Evolutionary conservation across 305 asterid genomes (phyloP).

Genomic region (Plantago rigida): DNA sequence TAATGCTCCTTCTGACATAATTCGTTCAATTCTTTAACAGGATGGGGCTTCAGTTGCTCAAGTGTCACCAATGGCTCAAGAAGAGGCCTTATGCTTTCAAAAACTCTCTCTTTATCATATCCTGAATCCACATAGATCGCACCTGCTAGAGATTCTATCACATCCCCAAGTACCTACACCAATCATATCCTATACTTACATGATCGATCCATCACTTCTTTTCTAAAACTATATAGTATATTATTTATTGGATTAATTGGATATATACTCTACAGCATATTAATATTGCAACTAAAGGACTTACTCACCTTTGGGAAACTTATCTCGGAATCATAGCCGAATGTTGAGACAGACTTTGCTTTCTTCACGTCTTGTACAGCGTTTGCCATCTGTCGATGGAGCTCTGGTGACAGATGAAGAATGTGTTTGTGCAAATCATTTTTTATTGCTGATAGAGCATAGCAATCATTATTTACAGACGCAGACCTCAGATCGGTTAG

Average conservation of each 20-base stretch:
- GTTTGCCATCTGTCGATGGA: constrained; percentile 40
- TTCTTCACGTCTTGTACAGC: constrained; percentile 29
- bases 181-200: not conserved
- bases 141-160: constrained; percentile 76
- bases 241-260: no score
- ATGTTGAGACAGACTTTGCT: constrained; percentile 31
- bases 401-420: constrained; percentile 59
- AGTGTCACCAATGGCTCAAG: constrained; percentile 72
- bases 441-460: constrained; percentile 56
- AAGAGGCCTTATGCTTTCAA: constrained; percentile 53
- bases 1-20: constrained; percentile 45
- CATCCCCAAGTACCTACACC: constrained; percentile 68
- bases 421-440: constrained; percentile 54
- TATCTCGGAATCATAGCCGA: constrained; percentile 64
- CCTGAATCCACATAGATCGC: constrained; percentile 71
- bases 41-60: constrained; percentile 53
- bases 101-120: constrained; percentile 42
- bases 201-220: not conserved
- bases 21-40: constrained; percentile 48
- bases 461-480: constrained; percentile 71
- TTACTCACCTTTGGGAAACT: constrained; percentile 66
- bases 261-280: no score
- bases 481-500: constrained; percentile 79
- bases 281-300: not conserved
- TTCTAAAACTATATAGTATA: not conserved